Evolutionary conservation across 805 yeast genomes (phyloP).

Genomic region (Lipomyces starkeyi): DNA sequence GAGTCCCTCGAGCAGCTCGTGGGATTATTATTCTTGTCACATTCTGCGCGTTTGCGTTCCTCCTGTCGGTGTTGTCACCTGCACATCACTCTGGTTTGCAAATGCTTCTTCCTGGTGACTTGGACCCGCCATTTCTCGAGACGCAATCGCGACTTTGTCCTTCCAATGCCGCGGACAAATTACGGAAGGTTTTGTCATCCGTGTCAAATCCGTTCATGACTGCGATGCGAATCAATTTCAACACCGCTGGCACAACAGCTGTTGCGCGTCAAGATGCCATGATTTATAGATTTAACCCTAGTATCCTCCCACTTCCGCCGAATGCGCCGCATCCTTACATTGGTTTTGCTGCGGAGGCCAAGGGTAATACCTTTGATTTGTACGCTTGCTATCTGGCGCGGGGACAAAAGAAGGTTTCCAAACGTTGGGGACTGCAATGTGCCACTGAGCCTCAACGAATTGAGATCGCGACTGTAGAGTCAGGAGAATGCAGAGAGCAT

Average conservation of each 20-base stretch:
- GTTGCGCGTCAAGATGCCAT: slow-evolving; percentile 13
- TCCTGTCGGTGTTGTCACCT: slow-evolving; percentile 15
- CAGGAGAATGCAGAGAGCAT: slow-evolving; percentile 31
- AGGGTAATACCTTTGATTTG: slow-evolving; percentile 27
- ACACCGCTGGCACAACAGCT: slow-evolving; percentile 4
- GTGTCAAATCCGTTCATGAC: slow-evolving; percentile 35
- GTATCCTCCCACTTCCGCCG: slow-evolving; percentile 31
- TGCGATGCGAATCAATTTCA: slow-evolving; percentile 36
- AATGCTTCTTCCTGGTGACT: slow-evolving; percentile 30
- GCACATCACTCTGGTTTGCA: neutral
- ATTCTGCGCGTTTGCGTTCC: slow-evolving; percentile 4
- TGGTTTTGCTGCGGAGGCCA: slow-evolving; percentile 29
- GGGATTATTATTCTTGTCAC: slow-evolving; percentile 11
- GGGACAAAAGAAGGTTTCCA: slow-evolving; percentile 28
- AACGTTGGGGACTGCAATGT: slow-evolving; percentile 36
- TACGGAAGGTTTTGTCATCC: slow-evolving; percentile 30
- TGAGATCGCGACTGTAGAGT: slow-evolving; percentile 22
- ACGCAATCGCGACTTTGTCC: slow-evolving; percentile 32
- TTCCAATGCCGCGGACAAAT: slow-evolving; percentile 11
- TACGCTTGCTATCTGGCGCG: slow-evolving; percentile 29
- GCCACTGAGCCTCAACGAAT: slow-evolving; percentile 30
- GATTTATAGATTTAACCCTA: slow-evolving; percentile 27
- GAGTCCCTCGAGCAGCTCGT: slow-evolving; percentile 21
- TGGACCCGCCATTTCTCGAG: slow-evolving; percentile 32
- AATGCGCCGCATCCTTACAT: slow-evolving; percentile 28